Evolutionary conservation across 148 eudicot genomes (phyloP).

Genomic region (Silene latifolia): DNA sequence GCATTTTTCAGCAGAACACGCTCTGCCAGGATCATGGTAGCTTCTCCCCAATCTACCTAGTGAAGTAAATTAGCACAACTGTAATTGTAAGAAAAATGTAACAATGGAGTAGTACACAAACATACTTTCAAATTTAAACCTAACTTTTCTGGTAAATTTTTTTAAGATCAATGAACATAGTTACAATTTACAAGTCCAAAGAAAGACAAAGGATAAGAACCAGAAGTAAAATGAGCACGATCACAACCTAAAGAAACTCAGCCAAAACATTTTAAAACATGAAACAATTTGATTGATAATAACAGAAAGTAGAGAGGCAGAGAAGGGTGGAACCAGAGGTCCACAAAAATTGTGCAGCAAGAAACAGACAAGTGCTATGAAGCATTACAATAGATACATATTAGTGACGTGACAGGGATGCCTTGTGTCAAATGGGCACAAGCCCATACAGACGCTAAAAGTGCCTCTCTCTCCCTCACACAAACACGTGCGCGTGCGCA

Average conservation of each 20-base stretch:
- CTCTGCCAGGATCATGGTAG: conserved; percentile 81
- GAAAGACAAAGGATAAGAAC: not conserved
- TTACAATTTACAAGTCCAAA: not conserved
- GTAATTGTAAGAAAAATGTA: conserved; percentile 1
- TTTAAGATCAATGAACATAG: not conserved
- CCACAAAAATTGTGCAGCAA: too few species aligned
- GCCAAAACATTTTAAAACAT: not conserved
- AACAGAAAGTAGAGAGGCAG: not conserved
- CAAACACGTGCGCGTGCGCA: not conserved
- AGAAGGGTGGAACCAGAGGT: not conserved
- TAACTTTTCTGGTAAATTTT: not conserved
- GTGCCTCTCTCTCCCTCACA: not conserved
- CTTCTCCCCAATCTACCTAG: conserved; percentile 88
- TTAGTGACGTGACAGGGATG: not conserved
- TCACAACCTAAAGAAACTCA: not conserved
- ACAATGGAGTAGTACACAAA: not conserved
- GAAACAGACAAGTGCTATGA: not conserved
- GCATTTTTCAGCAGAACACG: conserved; percentile 67
- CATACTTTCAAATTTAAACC: not conserved
- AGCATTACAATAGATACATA: not conserved
- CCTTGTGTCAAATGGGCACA: not conserved
- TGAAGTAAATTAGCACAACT: conserved; percentile 13
- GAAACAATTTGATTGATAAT: not conserved
- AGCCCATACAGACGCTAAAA: not conserved
- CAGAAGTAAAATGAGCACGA: conserved; percentile 3